A percentile compares a stretch with the other conserved stretches of the same genome.
These are phyloP conservation scores for Amaranthus palmeri DNA, from an alignment of 148 eudicot species.

Conservation along the genomic window DNA sequence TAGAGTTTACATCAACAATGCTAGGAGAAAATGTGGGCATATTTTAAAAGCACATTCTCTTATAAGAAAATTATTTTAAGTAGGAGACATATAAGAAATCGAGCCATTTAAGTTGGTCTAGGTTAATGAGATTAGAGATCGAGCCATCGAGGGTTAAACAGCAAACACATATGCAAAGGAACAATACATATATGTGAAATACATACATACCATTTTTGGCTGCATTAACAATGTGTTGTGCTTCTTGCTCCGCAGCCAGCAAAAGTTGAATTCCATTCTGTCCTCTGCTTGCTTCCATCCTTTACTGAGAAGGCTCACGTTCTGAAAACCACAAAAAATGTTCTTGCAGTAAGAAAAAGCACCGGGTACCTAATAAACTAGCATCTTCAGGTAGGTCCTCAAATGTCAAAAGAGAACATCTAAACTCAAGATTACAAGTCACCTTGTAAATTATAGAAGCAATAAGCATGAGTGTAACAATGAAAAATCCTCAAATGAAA, in stretches of 20 bases:
- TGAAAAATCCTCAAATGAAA: too few species aligned
- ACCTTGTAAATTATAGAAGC: too few species aligned
- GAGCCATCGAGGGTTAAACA: background rate
- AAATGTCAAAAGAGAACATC: too few species aligned
- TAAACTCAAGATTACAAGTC: too few species aligned
- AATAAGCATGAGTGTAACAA: too few species aligned
- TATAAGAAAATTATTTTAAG: background rate
- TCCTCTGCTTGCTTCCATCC: constrained; percentile 64
- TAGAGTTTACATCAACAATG: too few species aligned
- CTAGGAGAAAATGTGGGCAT: too few species aligned
- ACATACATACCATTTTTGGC: constrained; percentile 56
- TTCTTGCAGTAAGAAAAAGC: background rate
- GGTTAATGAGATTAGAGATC: too few species aligned
- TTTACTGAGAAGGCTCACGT: constrained; percentile 16
- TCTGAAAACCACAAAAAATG: constrained; percentile 7
- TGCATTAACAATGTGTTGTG: constrained; percentile 76
- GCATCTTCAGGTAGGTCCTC: too few species aligned
- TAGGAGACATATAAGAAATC: background rate
- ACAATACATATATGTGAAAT: background rate
- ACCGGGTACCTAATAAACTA: too few species aligned
- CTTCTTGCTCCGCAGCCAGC: constrained; percentile 89
- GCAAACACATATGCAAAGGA: background rate
- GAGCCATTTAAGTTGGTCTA: background rate
- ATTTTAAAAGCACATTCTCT: background rate
- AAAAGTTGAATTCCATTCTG: constrained; percentile 83